Evolutionary conservation across 176 grass and related monocot species (phyloP).

Genomic region (Hsuehochloa calcarea): DNA sequence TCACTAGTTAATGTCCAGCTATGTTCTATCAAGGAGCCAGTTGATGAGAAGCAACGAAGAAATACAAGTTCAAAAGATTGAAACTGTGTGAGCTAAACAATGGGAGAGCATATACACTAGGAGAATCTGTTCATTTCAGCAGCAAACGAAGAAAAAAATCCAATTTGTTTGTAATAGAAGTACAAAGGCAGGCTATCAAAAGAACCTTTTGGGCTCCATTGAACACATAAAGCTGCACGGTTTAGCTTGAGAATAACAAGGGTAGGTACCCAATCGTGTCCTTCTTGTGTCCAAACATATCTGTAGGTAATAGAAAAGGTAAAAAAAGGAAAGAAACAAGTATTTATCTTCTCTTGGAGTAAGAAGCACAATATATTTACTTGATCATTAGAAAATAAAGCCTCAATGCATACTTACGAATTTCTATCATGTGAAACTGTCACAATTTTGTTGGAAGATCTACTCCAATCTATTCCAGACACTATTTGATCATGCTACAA

Average conservation of each 20-base stretch:
- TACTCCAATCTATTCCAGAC: constrained; percentile 94
- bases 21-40: background rate
- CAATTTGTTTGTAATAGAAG: background rate
- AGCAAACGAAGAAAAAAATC: background rate
- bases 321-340: background rate
- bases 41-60: background rate
- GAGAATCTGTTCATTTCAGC: background rate
- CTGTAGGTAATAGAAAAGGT: no score
- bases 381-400: constrained; percentile 18
- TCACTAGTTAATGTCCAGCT: background rate
- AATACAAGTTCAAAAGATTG: background rate
- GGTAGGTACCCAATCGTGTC: constrained; percentile 89
- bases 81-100: background rate
- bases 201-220: constrained; percentile 92
- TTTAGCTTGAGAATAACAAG: constrained; percentile 98
- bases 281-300: background rate
- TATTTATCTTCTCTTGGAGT: background rate
- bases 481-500: constrained; percentile 96
- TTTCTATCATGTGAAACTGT: constrained; percentile 98
- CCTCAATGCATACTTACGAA: constrained; percentile 61
- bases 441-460: constrained; percentile 89
- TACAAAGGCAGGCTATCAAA: background rate
- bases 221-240: constrained; percentile 93
- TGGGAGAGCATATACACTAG: background rate
- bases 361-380: background rate